A percentile compares a stretch with the other conserved stretches of the same genome.
phyloP scores from a whole-genome alignment of 768 basidiomycete genomes.

The Flagelloscypha sp. region DNA sequence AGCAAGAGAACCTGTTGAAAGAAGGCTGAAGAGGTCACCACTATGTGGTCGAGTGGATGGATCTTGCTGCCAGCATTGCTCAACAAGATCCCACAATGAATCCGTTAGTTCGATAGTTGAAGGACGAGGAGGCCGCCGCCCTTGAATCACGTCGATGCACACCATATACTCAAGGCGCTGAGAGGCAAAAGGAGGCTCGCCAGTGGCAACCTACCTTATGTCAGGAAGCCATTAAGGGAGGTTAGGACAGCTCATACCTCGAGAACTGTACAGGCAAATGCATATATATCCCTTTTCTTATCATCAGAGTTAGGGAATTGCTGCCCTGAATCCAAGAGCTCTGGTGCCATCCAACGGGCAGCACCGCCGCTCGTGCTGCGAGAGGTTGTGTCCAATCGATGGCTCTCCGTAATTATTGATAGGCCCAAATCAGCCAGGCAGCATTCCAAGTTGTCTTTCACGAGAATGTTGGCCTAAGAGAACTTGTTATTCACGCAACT shows the following conservation, averaged over 20 bases:
- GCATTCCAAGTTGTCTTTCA: slow-evolving; percentile 1
- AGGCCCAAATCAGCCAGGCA: slow-evolving; percentile 3
- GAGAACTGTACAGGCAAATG: slow-evolving; percentile 1
- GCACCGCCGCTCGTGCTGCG: not conserved
- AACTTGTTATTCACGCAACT: not conserved
- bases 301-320: not conserved
- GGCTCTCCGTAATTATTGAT: not conserved
- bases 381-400: not conserved
- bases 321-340: not conserved
- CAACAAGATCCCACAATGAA: too few relatives aligned
- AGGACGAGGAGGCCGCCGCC: too few relatives aligned
- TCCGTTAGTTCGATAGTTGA: too few relatives aligned
- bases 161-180: too few relatives aligned
- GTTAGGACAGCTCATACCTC: slow-evolving; percentile 4
- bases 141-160: too few relatives aligned
- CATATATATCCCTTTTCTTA: slow-evolving; percentile 1
- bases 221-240: too few relatives aligned
- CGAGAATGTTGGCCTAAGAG: slow-evolving; percentile 3
- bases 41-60: not conserved
- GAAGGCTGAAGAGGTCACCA: not conserved
- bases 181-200: too few relatives aligned
- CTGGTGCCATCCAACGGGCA: slow-evolving; percentile 2
- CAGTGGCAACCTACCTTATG: too few relatives aligned
- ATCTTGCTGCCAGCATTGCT: not conserved
- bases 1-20: too few relatives aligned